Evolutionary conservation across 2,329 filamentous ascomycete species (phyloP), one percentile per base, ranked within the genome.

Genomic region (Fusarium succisae): DNA sequence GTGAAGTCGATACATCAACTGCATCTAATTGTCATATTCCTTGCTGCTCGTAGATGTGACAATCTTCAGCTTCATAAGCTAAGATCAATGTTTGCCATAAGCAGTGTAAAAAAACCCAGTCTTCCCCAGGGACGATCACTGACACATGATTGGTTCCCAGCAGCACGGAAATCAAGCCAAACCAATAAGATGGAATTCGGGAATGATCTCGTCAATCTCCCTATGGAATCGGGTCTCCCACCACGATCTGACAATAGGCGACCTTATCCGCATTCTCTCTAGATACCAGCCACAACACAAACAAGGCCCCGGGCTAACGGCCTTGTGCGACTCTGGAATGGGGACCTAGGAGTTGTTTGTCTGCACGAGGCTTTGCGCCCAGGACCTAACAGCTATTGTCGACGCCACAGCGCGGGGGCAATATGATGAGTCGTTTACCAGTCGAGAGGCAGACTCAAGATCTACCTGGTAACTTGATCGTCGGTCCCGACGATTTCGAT

Each of bases 391-490:
- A 22, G 32, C 51, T 38, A 54, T 38, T 54, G 24, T 38, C 35
- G 20, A 38, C 51, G 35, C 51, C 35, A 28, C 24, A 14, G 35
- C 17, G n/a, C 51, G 24, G 32, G 24, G 51, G 35, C 24, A 2
- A 35, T 24, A 2, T 35, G 30, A 53, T 7, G 6, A 53, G 30
- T 26, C 30, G 30, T 28, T 12, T 38, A 37, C n/a, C n/a, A 9
- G 9, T 3, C 15, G 18, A 9, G 45, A 54, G 10, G 18, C 5
- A 37, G 13, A 20, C 3, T 3, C 3, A 11, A 10, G 3, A 39
- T 2, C 1, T 18, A 22, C 10, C 24, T 2, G 6, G 15, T 5
- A 28, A 17, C 7, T 39, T 3, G 2, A 18, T 28, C 32, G 13
- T 28, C 48, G 24, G 32, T 6, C 2, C 50, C 50, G 32, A 38